A percentile compares a stretch with the other conserved stretches of the same genome.
These are phyloP conservation scores for Atkinsonella texensis DNA, from an alignment of 2,329 filamentous ascomycete genomes.

Conservation along the genomic window DNA sequence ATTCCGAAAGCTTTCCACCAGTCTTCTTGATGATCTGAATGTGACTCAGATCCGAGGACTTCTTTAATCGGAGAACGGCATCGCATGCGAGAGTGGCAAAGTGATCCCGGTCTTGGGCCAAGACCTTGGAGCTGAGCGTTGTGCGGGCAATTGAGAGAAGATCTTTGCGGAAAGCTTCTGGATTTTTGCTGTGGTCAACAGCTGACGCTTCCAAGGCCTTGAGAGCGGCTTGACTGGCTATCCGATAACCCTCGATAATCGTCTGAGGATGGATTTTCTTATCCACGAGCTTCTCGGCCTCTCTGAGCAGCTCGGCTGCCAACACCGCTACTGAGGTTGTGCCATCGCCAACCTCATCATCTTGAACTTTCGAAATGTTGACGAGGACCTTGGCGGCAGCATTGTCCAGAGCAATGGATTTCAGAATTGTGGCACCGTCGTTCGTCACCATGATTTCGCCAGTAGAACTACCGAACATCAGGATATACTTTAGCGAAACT, in stretches of 20 bases:
- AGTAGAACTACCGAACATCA: slow-evolving; percentile 53
- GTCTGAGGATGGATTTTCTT: slow-evolving; percentile 99
- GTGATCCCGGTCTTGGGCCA: slow-evolving; percentile 85
- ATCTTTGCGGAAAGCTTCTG: slow-evolving; percentile 78
- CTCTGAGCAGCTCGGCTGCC: slow-evolving; percentile 85
- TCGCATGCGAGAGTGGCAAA: slow-evolving; percentile 85
- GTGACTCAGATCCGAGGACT: slow-evolving; percentile 86
- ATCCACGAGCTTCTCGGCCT: slow-evolving; percentile 93
- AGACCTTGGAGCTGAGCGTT: slow-evolving; percentile 92
- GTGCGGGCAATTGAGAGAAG: slow-evolving; percentile 84
- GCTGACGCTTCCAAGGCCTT: slow-evolving; percentile 72
- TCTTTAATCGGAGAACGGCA: slow-evolving; percentile 79
- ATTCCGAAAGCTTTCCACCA: slow-evolving; percentile 93
- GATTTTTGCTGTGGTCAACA: slow-evolving; percentile 78
- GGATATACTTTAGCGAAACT: slow-evolving; percentile 5
- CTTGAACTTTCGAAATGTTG: slow-evolving; percentile 98
- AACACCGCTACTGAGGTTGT: slow-evolving; percentile 97
- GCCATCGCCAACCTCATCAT: slow-evolving; percentile 96
- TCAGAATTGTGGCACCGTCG: slow-evolving; percentile 95
- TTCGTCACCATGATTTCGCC: slow-evolving; percentile 98
- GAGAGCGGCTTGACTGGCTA: slow-evolving; percentile 84
- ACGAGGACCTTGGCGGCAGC: slow-evolving; percentile 96
- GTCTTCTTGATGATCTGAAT: slow-evolving; percentile 99
- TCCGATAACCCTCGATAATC: slow-evolving; percentile 97
- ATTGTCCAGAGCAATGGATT: slow-evolving; percentile 96